Base-by-base conservation (phyloP, 2,329 filamentous ascomycete genomes). In the Monosporascus sp. region DNA sequence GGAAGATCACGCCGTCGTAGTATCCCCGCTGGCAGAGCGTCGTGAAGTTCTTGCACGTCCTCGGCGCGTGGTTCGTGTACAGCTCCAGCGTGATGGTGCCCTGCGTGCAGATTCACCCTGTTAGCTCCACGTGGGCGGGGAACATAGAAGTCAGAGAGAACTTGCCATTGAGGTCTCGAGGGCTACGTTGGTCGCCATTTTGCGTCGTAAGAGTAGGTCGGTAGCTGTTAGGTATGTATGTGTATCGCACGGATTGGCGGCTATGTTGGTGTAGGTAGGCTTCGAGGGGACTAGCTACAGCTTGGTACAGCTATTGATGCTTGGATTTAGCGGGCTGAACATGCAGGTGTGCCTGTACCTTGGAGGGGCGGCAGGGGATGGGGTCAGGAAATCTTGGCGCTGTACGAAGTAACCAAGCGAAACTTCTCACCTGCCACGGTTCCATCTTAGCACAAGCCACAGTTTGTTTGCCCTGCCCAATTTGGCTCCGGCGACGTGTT, bases 51-150 rank as follows among this genome's bases (percentile, higher is more conserved):
- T 80, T 82, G 81, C 90, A 95, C 24, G 91, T 92, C 70, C 87
- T 89, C 39, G 94, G 93, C 18, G 93, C 93, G 75, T 97, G 92
- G 25, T 81, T 71, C 49, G 82, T 87, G 83, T 97, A 97, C 55
- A 99, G 89, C 75, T 99, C 94, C 58, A 97, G 72, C 54, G 82
- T 83, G 68, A 99, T 87, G 46, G 82, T 81, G 70, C 94, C 91
- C 91, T 96, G 60, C 2, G 20, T 14, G 27, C 55, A 37, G 43
- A 14, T 25, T 25, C 24, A 25, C 24, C 24, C 6, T 1, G 24
- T 25, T 25, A 25, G 24, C 24, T 25, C 6, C 24, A 25, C 24
- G 24, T 14, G 38, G 38, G 22, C 22, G 55, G n/a, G 14, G 22
- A 9, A n/a, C 50, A 15, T 22, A 47, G 44, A 37, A 35, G 50